Evolutionary conservation across 371 early-diverging fungal species (phyloP).

Genomic region (Rhizopus sp.): DNA sequence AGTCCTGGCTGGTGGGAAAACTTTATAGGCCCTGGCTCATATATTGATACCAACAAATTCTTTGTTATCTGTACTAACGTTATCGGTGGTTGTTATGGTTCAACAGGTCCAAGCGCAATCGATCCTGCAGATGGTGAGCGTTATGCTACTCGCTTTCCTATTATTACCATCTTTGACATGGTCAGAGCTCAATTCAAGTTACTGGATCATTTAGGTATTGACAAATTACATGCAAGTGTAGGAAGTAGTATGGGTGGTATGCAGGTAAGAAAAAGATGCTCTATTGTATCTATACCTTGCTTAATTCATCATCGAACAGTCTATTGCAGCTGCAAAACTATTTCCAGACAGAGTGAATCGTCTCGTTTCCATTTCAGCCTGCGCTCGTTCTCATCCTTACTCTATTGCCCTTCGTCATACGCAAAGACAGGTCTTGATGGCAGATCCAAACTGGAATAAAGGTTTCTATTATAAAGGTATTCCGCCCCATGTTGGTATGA

Average conservation of each 20-base stretch:
- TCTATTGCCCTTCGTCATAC: constrained; percentile 91
- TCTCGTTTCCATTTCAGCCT: constrained; percentile 85
- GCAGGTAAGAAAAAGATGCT: constrained; percentile 55
- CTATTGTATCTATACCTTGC: neutral
- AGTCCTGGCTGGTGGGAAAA: constrained; percentile 97
- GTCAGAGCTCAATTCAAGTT: constrained; percentile 89
- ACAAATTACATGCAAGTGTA: constrained; percentile 85
- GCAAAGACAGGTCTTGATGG: constrained; percentile 91
- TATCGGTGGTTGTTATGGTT: constrained; percentile 88
- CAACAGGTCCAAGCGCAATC: constrained; percentile 82
- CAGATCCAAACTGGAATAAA: constrained; percentile 94
- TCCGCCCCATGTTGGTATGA: constrained; percentile 95
- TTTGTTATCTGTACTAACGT: constrained; percentile 89
- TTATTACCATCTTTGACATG: constrained; percentile 94
- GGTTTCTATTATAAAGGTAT: constrained; percentile 91
- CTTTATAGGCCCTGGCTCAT: constrained; percentile 88
- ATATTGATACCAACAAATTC: constrained; percentile 85
- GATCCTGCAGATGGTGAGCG: constrained; percentile 72
- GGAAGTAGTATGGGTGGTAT: constrained; percentile 97
- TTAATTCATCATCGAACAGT: constrained; percentile 30
- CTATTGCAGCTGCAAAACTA: constrained; percentile 82
- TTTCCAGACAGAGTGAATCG: constrained; percentile 84
- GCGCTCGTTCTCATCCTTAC: constrained; percentile 94
- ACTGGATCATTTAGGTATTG: constrained; percentile 80
- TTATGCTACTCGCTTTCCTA: constrained; percentile 91